Base-by-base conservation (phyloP, 257 asterid species). In the Gardenia jasminoides region DNA sequence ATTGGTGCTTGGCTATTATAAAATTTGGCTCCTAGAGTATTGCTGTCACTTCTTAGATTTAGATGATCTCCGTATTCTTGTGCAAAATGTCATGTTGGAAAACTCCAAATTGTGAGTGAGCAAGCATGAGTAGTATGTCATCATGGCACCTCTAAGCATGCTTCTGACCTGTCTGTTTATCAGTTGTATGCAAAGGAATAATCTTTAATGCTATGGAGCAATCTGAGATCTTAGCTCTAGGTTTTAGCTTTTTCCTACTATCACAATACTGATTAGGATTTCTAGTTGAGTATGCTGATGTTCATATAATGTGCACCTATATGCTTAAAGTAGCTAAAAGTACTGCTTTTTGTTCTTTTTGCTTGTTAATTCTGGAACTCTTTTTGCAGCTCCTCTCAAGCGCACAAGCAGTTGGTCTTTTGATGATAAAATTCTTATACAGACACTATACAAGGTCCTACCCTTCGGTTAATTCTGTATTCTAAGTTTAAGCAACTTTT, bases 391-490 rank as follows among this genome's bases (percentile, higher is more conserved):
- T 81, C 87, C 91, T 47, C 90, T 88, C 43, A 86, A 68, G 85
- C 90, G 92, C 46, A 73, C 86, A 56, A 81, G 92, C 85, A 91
- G 91, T 89, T 92, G 92, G 97, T 84, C 92, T 74, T 91, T 92
- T 81, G 96, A 94, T 76, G 98, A 94, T 72, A 91, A 87, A 84
- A 85, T 90, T 81, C 83, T 94, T 70, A 77, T 92, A 74, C 93
- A 91, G 85, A 86, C 98, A 61, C 85, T 94, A 50, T 91, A 94
- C 88, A 92, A 87, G 97, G 98, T 94, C 82, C 22, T 70, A 39
- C 26, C 72, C 75, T 33, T 61, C 36, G n/a, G 68, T 54, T 12
- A 22, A 67, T 56, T 22, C 16, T 19, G 24, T 33, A 31, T 76
- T 73, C 31, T 16, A 31, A 44, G 30, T 41, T 33, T n/a, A 10